Evolutionary conservation across 2,329 filamentous ascomycete species (phyloP), one percentile per base, ranked within the genome.

Genomic region (Nothomitra cinnamomea): DNA sequence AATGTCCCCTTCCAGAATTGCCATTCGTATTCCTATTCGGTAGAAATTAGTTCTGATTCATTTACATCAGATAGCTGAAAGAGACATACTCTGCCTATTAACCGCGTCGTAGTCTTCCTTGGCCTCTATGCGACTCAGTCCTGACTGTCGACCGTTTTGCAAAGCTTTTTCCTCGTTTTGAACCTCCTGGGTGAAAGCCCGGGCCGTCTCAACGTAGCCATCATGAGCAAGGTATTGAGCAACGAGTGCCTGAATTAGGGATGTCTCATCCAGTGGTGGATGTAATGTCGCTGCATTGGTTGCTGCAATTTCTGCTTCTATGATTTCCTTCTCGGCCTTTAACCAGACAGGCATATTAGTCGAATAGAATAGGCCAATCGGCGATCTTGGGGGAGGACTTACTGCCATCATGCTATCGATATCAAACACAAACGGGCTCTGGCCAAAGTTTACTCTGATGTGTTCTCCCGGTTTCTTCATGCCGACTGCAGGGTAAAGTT

Each of bases 191-290:
- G 85, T 81, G 71, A 98, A 96, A 0, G 87, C 87, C 58, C 82
- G 79, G 7, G 89, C 89, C 0, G 90, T 95, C 59, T 95, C 90
- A 6, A 95, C 83, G 60, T 95, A 96, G 56, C 92, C 92, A 61
- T 96, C 92, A 60, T 96, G 90, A 38, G 89, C 85, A 13, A 98
- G 72, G 60, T 94, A 96, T 67, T 95, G 89, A 40, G 88, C 75
- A 17, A 90, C 80, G 54, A 96, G 71, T 60, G 85, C 78, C 64
- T 95, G 88, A 38, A 95, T 80, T 49, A 96, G 74, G 24, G 84
- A 75, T 1, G 80, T 82, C 66, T 95, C 90, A 56, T 77, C 79
- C 57, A 85, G 70, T 1, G 74, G 73, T 1, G 79, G 77, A 35
- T 79, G 77, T 5, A 92, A 69, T 21, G 66, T 71, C 25, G 76